Conservation (phyloP, 1,284 basidiomycete genomes). For the Rhodotorula sp. region DNA sequence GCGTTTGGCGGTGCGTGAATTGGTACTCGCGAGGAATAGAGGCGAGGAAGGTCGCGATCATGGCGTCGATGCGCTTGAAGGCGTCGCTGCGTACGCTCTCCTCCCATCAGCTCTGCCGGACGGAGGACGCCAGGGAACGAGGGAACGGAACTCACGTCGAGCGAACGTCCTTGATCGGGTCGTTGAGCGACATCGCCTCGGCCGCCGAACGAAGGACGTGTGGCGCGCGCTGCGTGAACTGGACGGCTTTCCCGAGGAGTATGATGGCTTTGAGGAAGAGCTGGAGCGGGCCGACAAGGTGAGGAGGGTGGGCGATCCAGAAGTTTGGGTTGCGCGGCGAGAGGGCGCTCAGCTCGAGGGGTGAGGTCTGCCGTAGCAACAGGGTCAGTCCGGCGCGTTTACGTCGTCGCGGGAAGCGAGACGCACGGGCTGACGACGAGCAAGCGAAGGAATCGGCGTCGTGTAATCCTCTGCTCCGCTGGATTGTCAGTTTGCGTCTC, state of each 20-base stretch:
- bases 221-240: constrained; percentile 34
- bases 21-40: constrained; percentile 42
- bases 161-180: constrained; percentile 14
- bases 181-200: neutral
- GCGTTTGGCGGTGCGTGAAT: constrained; percentile 3
- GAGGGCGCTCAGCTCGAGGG: constrained; percentile 6
- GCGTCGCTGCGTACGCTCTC: constrained; percentile 23
- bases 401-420: neutral
- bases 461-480: constrained; percentile 30
- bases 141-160: constrained; percentile 4
- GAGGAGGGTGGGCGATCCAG: constrained; percentile 39
- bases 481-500: neutral
- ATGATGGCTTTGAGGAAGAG: constrained; percentile 41
- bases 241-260: constrained; percentile 37
- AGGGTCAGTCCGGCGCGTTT: neutral
- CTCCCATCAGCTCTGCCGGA: too few relatives aligned
- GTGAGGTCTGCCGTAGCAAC: neutral
- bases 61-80: constrained; percentile 41
- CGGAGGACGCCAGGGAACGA: neutral
- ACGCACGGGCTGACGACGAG: neutral
- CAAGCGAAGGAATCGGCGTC: constrained; percentile 35
- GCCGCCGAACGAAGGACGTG: neutral
- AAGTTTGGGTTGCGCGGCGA: constrained; percentile 37
- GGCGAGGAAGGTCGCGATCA: constrained; percentile 39
- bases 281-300: constrained; percentile 35